These are phyloP conservation scores for Auricularia sp. DNA, from an alignment of 768 basidiomycete species.

Conservation along the genomic window DNA sequence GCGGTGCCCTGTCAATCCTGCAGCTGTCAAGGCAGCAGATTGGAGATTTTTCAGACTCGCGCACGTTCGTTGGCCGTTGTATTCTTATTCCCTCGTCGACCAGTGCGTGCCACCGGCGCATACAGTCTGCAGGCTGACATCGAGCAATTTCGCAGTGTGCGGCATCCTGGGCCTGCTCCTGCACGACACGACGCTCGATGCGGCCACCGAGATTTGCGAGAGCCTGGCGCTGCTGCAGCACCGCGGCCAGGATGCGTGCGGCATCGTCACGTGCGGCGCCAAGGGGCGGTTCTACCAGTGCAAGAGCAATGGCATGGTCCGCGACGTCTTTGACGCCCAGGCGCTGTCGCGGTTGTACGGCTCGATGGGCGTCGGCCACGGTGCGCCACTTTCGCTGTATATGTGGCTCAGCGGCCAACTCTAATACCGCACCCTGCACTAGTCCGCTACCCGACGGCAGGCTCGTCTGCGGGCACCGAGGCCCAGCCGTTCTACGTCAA, in stretches of 20 bases:
- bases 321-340: slow-evolving; percentile 85
- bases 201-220: slow-evolving; percentile 84
- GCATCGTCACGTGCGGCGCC: slow-evolving; percentile 90
- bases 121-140: too few species aligned
- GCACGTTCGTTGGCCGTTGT: too few species aligned
- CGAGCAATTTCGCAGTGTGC: slow-evolving; percentile 48
- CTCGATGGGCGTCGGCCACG: slow-evolving; percentile 96
- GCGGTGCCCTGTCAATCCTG: too few species aligned
- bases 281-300: slow-evolving; percentile 96
- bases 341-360: slow-evolving; percentile 72
- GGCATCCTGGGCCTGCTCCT: slow-evolving; percentile 85
- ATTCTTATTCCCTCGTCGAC: too few species aligned
- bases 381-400: slow-evolving; percentile 29
- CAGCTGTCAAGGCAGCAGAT: too few species aligned
- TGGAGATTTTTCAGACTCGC: too few species aligned
- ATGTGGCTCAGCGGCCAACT: neutral
- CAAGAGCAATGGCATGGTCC: slow-evolving; percentile 99
- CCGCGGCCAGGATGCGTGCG: slow-evolving; percentile 95
- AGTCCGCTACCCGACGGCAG: slow-evolving; percentile 98
- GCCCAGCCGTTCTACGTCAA: slow-evolving; percentile 99
- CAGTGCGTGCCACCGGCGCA: too few species aligned
- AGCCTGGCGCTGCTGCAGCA: slow-evolving; percentile 94
- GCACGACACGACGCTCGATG: slow-evolving; percentile 64
- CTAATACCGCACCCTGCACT: slow-evolving; percentile 10
- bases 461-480: slow-evolving; percentile 92